phyloP scores from a whole-genome alignment of 441 rosid genomes.

The Eruca vesicaria region DNA sequence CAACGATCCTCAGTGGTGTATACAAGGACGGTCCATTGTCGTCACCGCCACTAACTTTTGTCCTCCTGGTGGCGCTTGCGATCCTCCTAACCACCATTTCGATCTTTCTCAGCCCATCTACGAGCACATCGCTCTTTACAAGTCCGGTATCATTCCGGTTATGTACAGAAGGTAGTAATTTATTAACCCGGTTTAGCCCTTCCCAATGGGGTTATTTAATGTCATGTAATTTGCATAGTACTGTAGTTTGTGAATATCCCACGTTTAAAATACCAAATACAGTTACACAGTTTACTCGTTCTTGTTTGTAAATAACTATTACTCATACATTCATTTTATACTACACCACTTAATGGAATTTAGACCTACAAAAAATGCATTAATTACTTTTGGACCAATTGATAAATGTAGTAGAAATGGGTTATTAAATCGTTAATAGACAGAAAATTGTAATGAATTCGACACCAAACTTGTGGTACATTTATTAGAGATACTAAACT shows the following conservation, averaged over 20 bases:
- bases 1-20: constrained; percentile 67
- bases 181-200: not conserved
- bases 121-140: constrained; percentile 31
- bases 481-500: not conserved
- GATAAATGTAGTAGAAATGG: constrained; percentile 24
- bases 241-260: not conserved
- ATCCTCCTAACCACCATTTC: constrained; percentile 36
- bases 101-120: constrained; percentile 40
- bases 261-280: not conserved
- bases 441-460: not conserved
- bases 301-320: not conserved
- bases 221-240: not conserved
- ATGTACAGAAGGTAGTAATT: constrained; percentile 37
- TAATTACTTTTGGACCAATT: constrained; percentile 24
- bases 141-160: constrained; percentile 38
- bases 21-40: constrained; percentile 50
- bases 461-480: constrained; percentile 6
- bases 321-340: not conserved
- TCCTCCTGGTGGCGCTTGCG: constrained; percentile 48
- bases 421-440: constrained; percentile 14
- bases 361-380: constrained; percentile 22
- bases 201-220: constrained; percentile 4
- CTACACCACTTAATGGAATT: not conserved
- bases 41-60: constrained; percentile 80
- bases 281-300: not conserved